Evolutionary conservation across 129 eudicot species (phyloP).

Genomic region (Pittosporum tobira): DNA sequence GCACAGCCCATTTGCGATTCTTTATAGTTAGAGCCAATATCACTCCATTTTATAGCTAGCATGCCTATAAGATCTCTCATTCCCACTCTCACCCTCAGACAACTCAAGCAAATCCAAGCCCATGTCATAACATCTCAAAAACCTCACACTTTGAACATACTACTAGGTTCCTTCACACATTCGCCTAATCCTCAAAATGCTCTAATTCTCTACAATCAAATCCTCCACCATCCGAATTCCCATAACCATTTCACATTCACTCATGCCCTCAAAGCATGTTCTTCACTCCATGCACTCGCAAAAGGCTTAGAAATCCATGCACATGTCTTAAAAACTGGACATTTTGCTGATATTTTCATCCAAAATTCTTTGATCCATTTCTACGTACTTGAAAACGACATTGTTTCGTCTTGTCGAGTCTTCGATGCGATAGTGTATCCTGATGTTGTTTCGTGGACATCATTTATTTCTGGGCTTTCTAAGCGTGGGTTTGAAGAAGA

Average conservation of each 20-base stretch:
- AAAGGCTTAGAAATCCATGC: constrained; percentile 37
- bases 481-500: constrained; percentile 27
- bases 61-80: constrained; percentile 11
- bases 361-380: constrained; percentile 28
- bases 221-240: constrained; percentile 26
- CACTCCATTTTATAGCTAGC: too few relatives aligned
- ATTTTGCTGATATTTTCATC: constrained; percentile 25
- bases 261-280: constrained; percentile 26
- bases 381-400: constrained; percentile 18
- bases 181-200: constrained; percentile 21
- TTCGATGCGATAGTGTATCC: constrained; percentile 14
- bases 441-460: constrained; percentile 32
- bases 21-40: too few relatives aligned
- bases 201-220: constrained; percentile 28
- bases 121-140: constrained; percentile 17
- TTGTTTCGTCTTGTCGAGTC: constrained; percentile 18
- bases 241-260: constrained; percentile 37
- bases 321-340: constrained; percentile 21
- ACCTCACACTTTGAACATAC: constrained; percentile 25
- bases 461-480: constrained; percentile 28
- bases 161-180: constrained; percentile 17
- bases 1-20: neutral
- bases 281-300: constrained; percentile 10
- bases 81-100: constrained; percentile 13
- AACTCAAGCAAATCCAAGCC: constrained; percentile 35